A percentile compares a stretch with the other conserved stretches of the same genome.
These are phyloP conservation scores for Acacia melanoxylon DNA, from an alignment of 306 rosid species.

Conservation along the genomic window DNA sequence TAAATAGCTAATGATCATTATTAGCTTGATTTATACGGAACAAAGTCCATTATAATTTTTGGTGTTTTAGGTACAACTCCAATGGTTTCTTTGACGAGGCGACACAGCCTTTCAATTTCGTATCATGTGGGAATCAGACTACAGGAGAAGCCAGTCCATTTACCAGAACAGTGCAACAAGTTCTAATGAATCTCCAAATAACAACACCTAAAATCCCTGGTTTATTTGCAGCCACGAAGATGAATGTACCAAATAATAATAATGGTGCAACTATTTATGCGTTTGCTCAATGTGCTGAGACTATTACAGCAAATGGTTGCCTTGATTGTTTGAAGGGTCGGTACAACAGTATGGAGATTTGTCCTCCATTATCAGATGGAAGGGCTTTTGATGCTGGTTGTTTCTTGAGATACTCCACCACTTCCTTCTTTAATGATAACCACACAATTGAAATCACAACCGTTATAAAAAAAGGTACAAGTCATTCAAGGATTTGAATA, in stretches of 20 bases:
- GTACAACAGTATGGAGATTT: constrained; percentile 20
- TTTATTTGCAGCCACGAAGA: constrained; percentile 39
- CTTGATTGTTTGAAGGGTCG: constrained; percentile 41
- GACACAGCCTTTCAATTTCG: neutral
- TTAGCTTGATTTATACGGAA: no score
- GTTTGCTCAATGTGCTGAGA: constrained; percentile 46
- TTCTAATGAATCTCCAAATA: neutral
- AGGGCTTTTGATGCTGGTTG: constrained; percentile 35
- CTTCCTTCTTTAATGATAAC: neutral
- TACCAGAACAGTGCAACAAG: neutral
- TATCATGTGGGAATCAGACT: neutral
- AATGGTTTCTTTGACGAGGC: neutral
- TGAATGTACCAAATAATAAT: neutral
- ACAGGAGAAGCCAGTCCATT: neutral
- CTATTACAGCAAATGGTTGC: constrained; percentile 31
- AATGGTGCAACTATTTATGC: constrained; percentile 25
- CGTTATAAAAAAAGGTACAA: constrained; percentile 30
- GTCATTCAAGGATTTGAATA: neutral
- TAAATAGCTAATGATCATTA: no score
- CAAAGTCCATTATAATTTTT: neutral
- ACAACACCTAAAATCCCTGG: constrained; percentile 22
- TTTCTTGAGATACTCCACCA: neutral
- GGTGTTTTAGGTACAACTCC: neutral
- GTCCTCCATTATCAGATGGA: constrained; percentile 36
- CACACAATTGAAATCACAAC: neutral